These are phyloP conservation scores for Diaporthe vexans DNA, from an alignment of 2,329 filamentous ascomycete genomes.

Conservation along the genomic window DNA sequence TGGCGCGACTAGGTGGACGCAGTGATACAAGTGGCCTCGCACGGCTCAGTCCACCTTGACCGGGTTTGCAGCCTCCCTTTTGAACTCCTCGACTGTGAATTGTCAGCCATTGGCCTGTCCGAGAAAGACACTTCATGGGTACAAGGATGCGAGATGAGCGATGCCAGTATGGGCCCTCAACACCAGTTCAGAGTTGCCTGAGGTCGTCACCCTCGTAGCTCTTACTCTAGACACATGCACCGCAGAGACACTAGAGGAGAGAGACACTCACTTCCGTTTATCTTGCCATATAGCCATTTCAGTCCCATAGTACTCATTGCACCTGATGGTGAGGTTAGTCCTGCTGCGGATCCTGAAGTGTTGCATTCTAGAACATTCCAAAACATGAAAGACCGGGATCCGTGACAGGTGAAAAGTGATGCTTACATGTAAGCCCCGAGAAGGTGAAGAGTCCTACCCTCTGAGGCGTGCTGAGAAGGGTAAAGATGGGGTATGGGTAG, in stretches of 20 bases:
- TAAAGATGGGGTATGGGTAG: conserved; percentile 92
- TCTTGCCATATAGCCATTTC: conserved; percentile 76
- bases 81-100: conserved; percentile 51
- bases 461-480: conserved; percentile 73
- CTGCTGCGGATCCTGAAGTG: no score
- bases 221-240: background rate
- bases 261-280: conserved; percentile 67
- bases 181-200: background rate
- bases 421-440: conserved; percentile 75
- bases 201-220: background rate
- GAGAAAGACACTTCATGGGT: no score
- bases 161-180: background rate
- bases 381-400: no score
- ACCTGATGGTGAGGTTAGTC: conserved; percentile 44
- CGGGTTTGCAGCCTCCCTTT: conserved; percentile 53
- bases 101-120: conserved; percentile 19
- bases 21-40: background rate
- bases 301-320: conserved; percentile 76
- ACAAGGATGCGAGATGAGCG: background rate
- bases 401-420: no score
- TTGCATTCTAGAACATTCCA: no score
- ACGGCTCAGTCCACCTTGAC: conserved; percentile 47
- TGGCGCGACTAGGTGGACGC: background rate
- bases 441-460: conserved; percentile 77
- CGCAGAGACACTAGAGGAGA: background rate